A percentile compares a stretch with the other conserved stretches of the same genome.
Conservation (phyloP, 2,329 filamentous ascomycete genomes). For the Cordyceps tenuipes region DNA sequence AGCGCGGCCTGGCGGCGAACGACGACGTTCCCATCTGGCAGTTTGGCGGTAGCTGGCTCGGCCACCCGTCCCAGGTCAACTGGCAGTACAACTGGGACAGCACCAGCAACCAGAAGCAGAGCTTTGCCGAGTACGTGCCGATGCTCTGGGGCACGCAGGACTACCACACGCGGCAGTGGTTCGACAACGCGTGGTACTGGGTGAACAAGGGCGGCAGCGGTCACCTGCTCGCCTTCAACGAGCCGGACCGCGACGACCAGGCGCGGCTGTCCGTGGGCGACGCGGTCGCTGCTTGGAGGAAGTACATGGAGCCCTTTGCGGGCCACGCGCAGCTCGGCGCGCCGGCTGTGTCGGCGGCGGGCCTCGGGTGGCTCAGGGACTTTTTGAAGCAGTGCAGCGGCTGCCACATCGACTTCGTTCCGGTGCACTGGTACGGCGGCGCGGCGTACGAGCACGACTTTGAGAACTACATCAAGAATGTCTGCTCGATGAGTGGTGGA, state of each 20-base stretch:
- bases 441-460: conserved; percentile 30
- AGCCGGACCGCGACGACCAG: conserved; percentile 18
- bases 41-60: conserved; percentile 13
- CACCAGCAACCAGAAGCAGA: conserved; percentile 16
- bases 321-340: conserved; percentile 36
- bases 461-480: conserved; percentile 32
- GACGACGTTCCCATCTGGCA: conserved; percentile 17
- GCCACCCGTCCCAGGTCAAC: conserved; percentile 12
- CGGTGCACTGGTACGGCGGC: conserved; percentile 39
- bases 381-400: conserved; percentile 34
- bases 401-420: conserved; percentile 37
- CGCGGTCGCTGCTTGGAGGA: conserved; percentile 31
- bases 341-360: conserved; percentile 40
- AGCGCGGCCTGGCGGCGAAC: conserved; percentile 43
- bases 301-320: conserved; percentile 37
- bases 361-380: conserved; percentile 31
- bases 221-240: conserved; percentile 20
- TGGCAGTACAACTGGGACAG: conserved; percentile 22
- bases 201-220: conserved; percentile 13
- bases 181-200: conserved; percentile 13
- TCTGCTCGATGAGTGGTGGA: conserved; percentile 25
- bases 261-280: conserved; percentile 20
- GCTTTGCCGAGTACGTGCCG: conserved; percentile 17
- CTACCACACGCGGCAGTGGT: conserved; percentile 16
- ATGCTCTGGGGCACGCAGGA: conserved; percentile 19